Base-by-base conservation (phyloP, 345 rosid genomes). In the Combretum micranthum region DNA sequence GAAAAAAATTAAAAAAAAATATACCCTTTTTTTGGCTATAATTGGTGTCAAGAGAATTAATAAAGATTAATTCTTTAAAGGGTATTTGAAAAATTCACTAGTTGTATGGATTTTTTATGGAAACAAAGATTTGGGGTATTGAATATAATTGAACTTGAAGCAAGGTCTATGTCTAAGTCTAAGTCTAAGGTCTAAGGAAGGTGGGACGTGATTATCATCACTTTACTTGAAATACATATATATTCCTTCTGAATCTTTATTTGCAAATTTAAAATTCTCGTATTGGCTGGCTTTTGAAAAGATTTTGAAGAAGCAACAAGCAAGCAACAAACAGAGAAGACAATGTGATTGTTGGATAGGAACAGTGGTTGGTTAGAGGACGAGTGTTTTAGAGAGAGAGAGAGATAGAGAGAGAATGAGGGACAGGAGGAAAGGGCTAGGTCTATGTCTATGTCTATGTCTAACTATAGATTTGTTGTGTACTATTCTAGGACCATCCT, bases 81-180 rank as follows among this genome's bases (percentile, higher is more conserved):
- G 39, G 39, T 32, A 32, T 7, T 32, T 32, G 39, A 32, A 32
- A 11, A 32, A 32, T 32, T 32, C 39, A 4, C 9, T 32, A 32
- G 5, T 32, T 59, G 12, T 17, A 53, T 1, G 47, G 17, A 44
- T n/a, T 22, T 44, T 39, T 25, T 6, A 20, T 43, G 43, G 13
- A 51, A 43, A 21, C 47, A 12, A 49, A 57, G 49, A 19, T 55
- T 66, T 52, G 60, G 58, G 47, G 37, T 12, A 53, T 22, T 64
- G 66, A 58, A 53, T 43, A 47, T 69, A 91, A 83, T 94, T 83
- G 77, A 78, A 86, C 80, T 91, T 77, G 80, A 87, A 87, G 98
- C 62, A 75, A 82, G 82, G 50, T 44, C 48, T 67, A 77, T 64
- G 39, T 32, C 6, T 32, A 1, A 5, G 9, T 7, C 39, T 32